Base-by-base conservation (phyloP, 2,329 filamentous ascomycete species). In the Colletotrichum orbiculare region DNA sequence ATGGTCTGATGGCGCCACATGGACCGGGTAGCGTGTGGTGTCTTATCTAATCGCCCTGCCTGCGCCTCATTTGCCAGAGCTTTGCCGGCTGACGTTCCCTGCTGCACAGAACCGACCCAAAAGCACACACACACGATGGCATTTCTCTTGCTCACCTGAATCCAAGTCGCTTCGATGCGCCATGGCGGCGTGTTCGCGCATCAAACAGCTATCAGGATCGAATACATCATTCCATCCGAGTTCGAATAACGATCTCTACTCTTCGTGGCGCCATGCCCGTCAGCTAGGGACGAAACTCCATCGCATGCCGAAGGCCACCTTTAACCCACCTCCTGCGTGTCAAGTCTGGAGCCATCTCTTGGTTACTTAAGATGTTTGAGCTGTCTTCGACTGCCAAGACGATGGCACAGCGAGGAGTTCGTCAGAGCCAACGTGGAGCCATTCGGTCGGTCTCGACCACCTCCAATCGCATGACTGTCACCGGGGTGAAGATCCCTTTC, bases 391-490 rank as follows among this genome's bases (percentile, higher is more conserved):
- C 25, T 25, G 25, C 25, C 25, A 25, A 25, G 25, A 25, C 25
- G 25, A 25, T 25, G 25, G 25, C 4, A 25, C 25, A 1, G 25
- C 25, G 25, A 25, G 25, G 25, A 25, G 25, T 25, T 25, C 25
- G 25, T 1, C 9, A 17, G 11, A 25, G 62, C 47, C 52, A 41
- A 62, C 58, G 46, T 56, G 57, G 58, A 56, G 47, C 8, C 17
- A 25, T 38, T 37, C 47, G 42, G 62, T 50, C 37, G 52, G 58
- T 57, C 62, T 65, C 58, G 62, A 62, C 52, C 62, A 25, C 45
- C 33, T 17, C 46, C 58, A 53, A 62, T 42, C 46, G 58, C 52
- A 65, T 62, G 15, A 55, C 46, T 47, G 58, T 52, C 58, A 11
- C 56, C 49, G 13, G 50, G n/a, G 7, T 53, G 58, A 56, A 33